These are phyloP conservation scores for Eucalyptus victrix DNA, from an alignment of 345 rosid genomes.

Conservation along the genomic window DNA sequence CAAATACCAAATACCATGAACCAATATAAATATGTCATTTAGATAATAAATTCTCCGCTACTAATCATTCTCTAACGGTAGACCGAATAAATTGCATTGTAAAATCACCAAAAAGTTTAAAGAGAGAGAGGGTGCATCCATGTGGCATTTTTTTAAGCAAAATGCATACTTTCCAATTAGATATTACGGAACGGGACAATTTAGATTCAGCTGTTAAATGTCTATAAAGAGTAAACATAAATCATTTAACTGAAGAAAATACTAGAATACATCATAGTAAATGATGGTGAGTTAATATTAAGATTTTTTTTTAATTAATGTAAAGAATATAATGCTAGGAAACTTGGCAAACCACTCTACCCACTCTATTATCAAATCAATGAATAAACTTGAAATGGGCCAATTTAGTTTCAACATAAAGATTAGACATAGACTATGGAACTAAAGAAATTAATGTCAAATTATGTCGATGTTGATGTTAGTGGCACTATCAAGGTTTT, in stretches of 20 bases:
- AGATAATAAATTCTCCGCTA: neutral
- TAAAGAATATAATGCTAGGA: neutral
- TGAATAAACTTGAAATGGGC: neutral
- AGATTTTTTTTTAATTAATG: neutral
- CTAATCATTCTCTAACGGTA: neutral
- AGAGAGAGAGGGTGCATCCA: neutral
- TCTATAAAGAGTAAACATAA: neutral
- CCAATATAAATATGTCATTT: neutral
- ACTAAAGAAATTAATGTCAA: neutral
- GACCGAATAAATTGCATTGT: neutral
- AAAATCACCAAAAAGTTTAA: neutral
- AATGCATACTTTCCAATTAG: neutral
- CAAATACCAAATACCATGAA: neutral
- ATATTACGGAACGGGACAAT: neutral
- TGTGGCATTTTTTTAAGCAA: neutral
- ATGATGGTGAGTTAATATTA: neutral
- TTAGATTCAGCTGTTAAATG: no score
- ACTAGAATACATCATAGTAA: neutral
- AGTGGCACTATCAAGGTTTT: neutral
- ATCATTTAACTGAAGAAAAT: neutral
- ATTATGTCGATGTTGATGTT: neutral
- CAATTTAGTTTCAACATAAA: neutral
- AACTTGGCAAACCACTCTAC: neutral
- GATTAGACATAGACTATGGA: neutral
- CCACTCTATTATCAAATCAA: neutral